Evolutionary conservation across 176 grass and related monocot genomes (phyloP).

Genomic region (Aegilops longissima): DNA sequence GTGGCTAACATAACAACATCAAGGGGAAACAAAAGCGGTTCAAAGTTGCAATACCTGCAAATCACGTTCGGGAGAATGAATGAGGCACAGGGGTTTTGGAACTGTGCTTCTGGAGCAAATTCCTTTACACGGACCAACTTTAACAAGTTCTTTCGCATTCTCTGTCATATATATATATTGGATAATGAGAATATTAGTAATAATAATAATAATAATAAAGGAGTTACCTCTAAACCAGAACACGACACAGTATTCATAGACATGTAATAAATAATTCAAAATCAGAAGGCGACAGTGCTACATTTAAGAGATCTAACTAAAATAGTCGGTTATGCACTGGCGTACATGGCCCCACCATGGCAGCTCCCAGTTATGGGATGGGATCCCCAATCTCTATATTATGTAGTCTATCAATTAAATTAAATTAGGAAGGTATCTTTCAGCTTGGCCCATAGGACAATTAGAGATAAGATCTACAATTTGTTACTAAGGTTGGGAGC

Average conservation of each 20-base stretch:
- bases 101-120: conserved; percentile 90
- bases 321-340: neutral
- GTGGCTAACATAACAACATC: neutral
- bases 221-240: neutral
- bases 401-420: neutral
- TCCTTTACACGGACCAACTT: conserved; percentile 91
- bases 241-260: neutral
- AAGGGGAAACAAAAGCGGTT: conserved; percentile 3
- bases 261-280: neutral
- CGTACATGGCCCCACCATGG: neutral
- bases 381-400: neutral
- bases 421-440: neutral
- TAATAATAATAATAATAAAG: neutral
- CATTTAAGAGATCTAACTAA: neutral
- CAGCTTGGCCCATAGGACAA: neutral
- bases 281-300: conserved; percentile 21
- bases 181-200: conserved; percentile 8
- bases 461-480: neutral
- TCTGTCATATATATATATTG: conserved; percentile 56
- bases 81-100: conserved; percentile 62
- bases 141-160: conserved; percentile 95
- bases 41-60: conserved; percentile 64
- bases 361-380: neutral
- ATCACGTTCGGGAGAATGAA: conserved; percentile 94
- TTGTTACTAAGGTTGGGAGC: neutral